Conservation (phyloP, 2,329 filamentous ascomycete genomes). For the Neonectria magnoliae region DNA sequence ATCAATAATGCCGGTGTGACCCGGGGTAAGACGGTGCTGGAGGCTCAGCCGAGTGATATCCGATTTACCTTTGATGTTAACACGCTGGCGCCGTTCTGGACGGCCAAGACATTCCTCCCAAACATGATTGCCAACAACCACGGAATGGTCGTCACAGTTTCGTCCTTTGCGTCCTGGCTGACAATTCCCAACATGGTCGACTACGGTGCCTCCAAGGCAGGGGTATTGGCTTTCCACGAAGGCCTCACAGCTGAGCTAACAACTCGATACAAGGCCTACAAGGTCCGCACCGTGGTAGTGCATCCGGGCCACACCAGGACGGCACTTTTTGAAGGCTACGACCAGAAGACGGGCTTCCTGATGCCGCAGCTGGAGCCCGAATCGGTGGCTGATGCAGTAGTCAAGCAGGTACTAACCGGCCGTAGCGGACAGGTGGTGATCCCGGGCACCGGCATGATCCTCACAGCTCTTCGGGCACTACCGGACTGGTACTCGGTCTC, state of each 20-base stretch:
- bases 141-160: conserved; percentile 78
- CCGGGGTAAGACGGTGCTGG: conserved; percentile 69
- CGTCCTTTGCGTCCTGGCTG: conserved; percentile 70
- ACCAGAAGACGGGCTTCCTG: conserved; percentile 58
- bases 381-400: conserved; percentile 57
- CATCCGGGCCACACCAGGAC: conserved; percentile 60
- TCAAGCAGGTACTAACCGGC: conserved; percentile 60
- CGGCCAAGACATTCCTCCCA: conserved; percentile 74
- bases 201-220: conserved; percentile 74
- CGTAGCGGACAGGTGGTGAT: conserved; percentile 60
- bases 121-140: conserved; percentile 71
- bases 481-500: conserved; percentile 72
- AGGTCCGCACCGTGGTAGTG: conserved; percentile 73
- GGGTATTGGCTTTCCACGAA: conserved; percentile 74
- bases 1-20: conserved; percentile 78
- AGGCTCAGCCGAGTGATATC: conserved; percentile 65
- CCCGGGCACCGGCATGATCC: conserved; percentile 51
- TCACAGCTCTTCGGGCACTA: conserved; percentile 59
- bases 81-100: conserved; percentile 72
- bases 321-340: conserved; percentile 57
- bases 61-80: conserved; percentile 79
- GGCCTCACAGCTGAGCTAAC: conserved; percentile 67
- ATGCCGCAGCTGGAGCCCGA: conserved; percentile 51
- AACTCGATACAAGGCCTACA: conserved; percentile 69
- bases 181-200: conserved; percentile 72